Base-by-base conservation (phyloP, 1,139 yeast genomes). In the Yamadazyma mexicana region DNA sequence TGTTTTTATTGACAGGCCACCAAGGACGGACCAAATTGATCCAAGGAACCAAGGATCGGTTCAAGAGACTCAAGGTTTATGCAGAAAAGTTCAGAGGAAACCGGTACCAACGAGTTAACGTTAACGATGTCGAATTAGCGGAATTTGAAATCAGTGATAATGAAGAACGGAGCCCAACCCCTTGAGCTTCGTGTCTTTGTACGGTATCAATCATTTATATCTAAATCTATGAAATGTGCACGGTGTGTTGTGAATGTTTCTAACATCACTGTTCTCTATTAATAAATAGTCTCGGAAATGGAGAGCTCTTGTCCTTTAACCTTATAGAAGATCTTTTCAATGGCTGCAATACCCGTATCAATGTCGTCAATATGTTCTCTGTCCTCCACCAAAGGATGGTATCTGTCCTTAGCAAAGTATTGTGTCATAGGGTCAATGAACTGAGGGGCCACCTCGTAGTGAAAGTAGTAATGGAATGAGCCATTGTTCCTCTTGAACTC, bases 1-100 rank as follows among this genome's bases (percentile, higher is more conserved):
- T 61, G 0, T 73, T 76, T 61, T 58, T 81, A 31, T 57, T 81
- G 54, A 49, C 79, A 32, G 86, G 86, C 1, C 52, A 46, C 26
- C 51, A 52, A 29, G 64, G 66, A 2, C 49, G 69, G 38, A 35
- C 45, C 17, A 34, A 42, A 10, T 22, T 61, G 2, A 25, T 40
- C 10, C 44, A 46, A 1, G 44, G 39, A 11, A 16, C 47, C 3
- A 50, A 44, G 34, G 37, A 32, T n/a, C 23, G n/a, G 12, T 11
- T 35, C 15, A 31, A 41, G 24, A 30, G 18, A 11, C 11, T 31
- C 10, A 31, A 17, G n/a, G 2, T 6, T 2, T 10, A 5, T n/a
- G 11, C 33, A 23, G 30, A 33, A 12, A 27, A 16, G 11, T n/a
- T 27, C 8, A 31, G 23, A 20, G 37, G 32, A 4, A 34, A 23